phyloP scores from a whole-genome alignment of 2,329 filamentous ascomycete genomes.

The Sclerotinia subarctica region DNA sequence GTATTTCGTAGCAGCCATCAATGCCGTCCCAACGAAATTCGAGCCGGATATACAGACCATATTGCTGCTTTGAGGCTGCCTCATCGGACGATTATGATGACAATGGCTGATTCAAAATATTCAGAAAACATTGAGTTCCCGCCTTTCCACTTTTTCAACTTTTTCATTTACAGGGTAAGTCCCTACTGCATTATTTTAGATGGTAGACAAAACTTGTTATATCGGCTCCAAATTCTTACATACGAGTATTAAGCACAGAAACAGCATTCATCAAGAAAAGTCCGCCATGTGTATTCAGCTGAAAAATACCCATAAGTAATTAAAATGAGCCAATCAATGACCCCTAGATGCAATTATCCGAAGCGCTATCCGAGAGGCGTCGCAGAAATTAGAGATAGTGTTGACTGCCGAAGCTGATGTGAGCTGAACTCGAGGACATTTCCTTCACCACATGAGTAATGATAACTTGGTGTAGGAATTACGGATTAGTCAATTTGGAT shows the following conservation, averaged over 20 bases:
- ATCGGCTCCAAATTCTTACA: neutral
- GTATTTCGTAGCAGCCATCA: neutral
- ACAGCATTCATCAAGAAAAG: conserved; percentile 8
- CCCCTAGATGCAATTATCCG: conserved; percentile 17
- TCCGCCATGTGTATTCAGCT: conserved; percentile 18
- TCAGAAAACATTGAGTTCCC: conserved; percentile 2
- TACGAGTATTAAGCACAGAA: neutral
- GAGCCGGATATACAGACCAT: neutral
- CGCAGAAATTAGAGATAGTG: conserved; percentile 19
- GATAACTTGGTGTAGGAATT: neutral
- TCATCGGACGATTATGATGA: conserved; percentile 16
- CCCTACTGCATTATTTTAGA: conserved; percentile 14
- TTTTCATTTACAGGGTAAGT: conserved; percentile 5
- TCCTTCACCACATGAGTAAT: neutral
- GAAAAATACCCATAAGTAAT: conserved; percentile 20
- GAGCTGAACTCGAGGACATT: conserved; percentile 9
- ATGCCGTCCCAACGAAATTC: neutral
- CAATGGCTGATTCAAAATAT: neutral
- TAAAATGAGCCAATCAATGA: conserved; percentile 3
- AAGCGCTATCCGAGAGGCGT: conserved; percentile 21
- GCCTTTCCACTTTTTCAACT: neutral
- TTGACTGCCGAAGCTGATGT: conserved; percentile 21
- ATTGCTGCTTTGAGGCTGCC: neutral
- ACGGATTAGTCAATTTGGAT: neutral
- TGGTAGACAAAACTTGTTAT: neutral